These are phyloP conservation scores for Fraxinus dipetala DNA, from an alignment of 305 asterid genomes.

Conservation along the genomic window DNA sequence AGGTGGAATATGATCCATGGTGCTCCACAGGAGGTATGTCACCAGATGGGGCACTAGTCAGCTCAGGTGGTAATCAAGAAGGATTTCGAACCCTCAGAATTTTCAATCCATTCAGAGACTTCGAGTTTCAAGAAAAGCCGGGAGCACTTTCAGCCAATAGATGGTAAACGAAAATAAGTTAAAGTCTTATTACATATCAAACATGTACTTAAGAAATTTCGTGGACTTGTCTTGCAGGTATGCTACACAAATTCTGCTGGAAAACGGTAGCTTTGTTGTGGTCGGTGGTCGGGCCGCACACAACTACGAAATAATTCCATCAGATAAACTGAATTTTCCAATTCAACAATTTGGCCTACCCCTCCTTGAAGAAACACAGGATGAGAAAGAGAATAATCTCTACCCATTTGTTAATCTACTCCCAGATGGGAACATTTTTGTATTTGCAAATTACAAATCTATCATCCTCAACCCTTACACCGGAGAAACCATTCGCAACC, in stretches of 20 bases:
- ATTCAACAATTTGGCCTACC: conserved; percentile 43
- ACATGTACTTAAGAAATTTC: background rate
- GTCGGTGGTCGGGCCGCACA: conserved; percentile 71
- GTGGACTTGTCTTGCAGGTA: conserved; percentile 31
- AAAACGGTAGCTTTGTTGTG: conserved; percentile 54
- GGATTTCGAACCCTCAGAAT: conserved; percentile 52
- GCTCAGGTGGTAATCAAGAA: conserved; percentile 66
- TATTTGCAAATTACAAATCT: conserved; percentile 72
- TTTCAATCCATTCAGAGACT: conserved; percentile 32
- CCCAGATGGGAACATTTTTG: conserved; percentile 78
- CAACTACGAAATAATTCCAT: conserved; percentile 68
- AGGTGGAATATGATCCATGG: conserved; percentile 75
- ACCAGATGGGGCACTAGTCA: conserved; percentile 53
- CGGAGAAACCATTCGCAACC: conserved; percentile 43
- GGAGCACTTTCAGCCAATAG: conserved; percentile 45
- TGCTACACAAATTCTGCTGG: conserved; percentile 49
- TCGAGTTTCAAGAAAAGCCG: conserved; percentile 47
- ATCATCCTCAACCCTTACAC: conserved; percentile 59
- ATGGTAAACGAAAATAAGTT: conserved; percentile 40
- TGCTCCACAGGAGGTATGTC: conserved; percentile 80
- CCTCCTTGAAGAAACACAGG: conserved; percentile 52
- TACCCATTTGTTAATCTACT: conserved; percentile 79
- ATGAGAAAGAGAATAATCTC: conserved; percentile 67
- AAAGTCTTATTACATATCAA: background rate
- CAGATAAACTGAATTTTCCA: conserved; percentile 43